Evolutionary conservation across 2,329 filamentous ascomycete species (phyloP).

Genomic region (Diaporthe helianthi): DNA sequence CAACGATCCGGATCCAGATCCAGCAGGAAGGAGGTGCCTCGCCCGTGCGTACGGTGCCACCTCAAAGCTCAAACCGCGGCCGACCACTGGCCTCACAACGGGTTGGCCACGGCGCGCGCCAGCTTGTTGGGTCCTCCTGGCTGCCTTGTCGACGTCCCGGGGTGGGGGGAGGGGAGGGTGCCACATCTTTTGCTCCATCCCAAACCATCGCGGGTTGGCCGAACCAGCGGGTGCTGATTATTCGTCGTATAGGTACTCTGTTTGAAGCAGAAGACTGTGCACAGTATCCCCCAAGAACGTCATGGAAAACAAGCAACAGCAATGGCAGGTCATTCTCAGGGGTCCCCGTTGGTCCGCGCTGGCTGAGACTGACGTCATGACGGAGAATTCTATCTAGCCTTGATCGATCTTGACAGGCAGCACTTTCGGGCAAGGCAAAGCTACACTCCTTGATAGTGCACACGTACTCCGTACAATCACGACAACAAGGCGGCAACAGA

Average conservation of each 20-base stretch:
- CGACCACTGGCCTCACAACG: background rate
- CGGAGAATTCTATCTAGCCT: constrained; percentile 1
- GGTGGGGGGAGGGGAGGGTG: too few relatives aligned
- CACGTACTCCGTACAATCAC: background rate
- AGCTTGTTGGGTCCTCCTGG: background rate
- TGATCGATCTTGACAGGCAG: background rate
- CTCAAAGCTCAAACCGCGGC: constrained; percentile 13
- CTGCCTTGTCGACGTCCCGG: background rate
- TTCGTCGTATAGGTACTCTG: background rate
- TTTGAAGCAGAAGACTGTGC: background rate
- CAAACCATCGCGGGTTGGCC: background rate
- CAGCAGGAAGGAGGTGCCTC: constrained; percentile 25
- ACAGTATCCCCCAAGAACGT: background rate
- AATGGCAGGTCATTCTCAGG: background rate
- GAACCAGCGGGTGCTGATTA: constrained; percentile 4
- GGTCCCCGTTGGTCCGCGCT: background rate
- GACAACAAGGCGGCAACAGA: too few relatives aligned
- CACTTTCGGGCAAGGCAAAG: background rate
- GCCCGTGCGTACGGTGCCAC: constrained; percentile 21
- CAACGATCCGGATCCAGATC: constrained; percentile 22
- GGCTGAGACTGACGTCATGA: constrained; percentile 28
- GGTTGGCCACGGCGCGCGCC: constrained; percentile 1
- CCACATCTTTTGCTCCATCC: background rate
- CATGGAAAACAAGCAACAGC: background rate
- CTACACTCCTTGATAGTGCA: background rate